phyloP scores from a whole-genome alignment of 257 asterid species.

The Forsythia viridissima region DNA sequence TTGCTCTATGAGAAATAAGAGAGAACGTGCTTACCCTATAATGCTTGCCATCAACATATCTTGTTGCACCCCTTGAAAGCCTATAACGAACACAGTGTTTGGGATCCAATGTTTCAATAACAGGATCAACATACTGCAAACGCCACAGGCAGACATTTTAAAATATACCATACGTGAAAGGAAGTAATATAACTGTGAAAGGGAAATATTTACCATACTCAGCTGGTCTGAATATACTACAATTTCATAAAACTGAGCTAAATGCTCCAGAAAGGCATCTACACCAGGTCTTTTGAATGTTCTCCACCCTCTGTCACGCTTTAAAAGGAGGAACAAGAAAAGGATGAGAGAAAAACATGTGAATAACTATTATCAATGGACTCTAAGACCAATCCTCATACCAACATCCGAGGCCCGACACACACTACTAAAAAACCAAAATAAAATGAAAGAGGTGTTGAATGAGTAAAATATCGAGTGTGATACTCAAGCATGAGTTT shows the following conservation, averaged over 20 bases:
- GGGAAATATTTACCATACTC: conserved; percentile 12
- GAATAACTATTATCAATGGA: not conserved
- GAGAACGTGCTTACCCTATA: conserved; percentile 59
- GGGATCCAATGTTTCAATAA: conserved; percentile 69
- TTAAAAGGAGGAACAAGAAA: conserved; percentile 11
- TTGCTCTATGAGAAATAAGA: conserved; percentile 14
- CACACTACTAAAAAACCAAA: not conserved
- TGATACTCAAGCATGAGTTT: not conserved
- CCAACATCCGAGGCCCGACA: not conserved
- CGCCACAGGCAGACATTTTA: conserved; percentile 16
- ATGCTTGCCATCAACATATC: conserved; percentile 79
- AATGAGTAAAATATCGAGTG: not conserved
- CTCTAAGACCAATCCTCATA: not conserved
- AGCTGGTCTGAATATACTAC: conserved; percentile 73
- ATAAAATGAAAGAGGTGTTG: not conserved
- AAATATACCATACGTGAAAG: not conserved
- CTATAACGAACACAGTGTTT: conserved; percentile 67
- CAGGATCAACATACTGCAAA: conserved; percentile 84
- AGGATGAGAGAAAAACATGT: conserved; percentile 2
- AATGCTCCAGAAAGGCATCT: conserved; percentile 81
- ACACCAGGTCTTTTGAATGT: conserved; percentile 95
- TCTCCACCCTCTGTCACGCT: conserved; percentile 98
- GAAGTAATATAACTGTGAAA: not conserved
- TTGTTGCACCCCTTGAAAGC: conserved; percentile 75
- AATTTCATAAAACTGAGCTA: conserved; percentile 81